A percentile compares a stretch with the other conserved stretches of the same genome.
Evolutionary conservation across 2,329 filamentous ascomycete species (phyloP).

Genomic region (Curvularia hawaiiensis): DNA sequence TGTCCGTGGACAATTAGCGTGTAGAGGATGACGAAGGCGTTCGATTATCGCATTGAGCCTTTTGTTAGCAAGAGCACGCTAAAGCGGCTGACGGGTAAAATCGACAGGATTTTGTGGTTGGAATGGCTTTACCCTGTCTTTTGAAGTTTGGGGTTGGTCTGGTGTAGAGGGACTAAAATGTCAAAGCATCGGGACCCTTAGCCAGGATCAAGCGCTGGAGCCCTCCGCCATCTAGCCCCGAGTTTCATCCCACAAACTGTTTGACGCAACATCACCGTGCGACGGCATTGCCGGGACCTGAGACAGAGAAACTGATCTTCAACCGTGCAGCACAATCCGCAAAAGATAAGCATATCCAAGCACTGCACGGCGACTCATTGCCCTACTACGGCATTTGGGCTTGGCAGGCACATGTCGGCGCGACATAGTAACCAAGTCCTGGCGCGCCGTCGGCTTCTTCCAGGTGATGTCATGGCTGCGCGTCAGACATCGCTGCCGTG

Average conservation of each 20-base stretch:
- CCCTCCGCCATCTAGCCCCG: constrained; percentile 18
- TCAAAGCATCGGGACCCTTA: constrained; percentile 25
- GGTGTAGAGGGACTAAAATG: constrained; percentile 23
- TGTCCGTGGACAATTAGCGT: constrained; percentile 20
- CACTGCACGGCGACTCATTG: not conserved
- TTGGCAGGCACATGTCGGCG: constrained; percentile 27
- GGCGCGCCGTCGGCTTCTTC: constrained; percentile 15
- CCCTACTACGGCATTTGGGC: constrained; percentile 17
- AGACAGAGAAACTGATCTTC: not conserved
- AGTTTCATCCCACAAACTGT: constrained; percentile 10
- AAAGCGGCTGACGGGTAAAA: constrained; percentile 2
- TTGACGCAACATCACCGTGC: constrained; percentile 1
- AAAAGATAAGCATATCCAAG: not conserved
- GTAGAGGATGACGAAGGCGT: constrained; percentile 4
- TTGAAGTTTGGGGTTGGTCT: constrained; percentile 16
- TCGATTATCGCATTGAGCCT: constrained; percentile 34
- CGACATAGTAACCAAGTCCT: constrained; percentile 22
- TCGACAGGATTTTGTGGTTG: constrained; percentile 7
- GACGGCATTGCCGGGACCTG: not conserved
- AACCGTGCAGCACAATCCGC: not conserved
- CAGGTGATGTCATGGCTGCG: constrained; percentile 21
- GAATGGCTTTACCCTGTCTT: constrained; percentile 15
- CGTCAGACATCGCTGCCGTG: not conserved
- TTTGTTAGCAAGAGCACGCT: constrained; percentile 6
- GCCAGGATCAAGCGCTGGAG: constrained; percentile 20